These are phyloP conservation scores for Trichophyton schoenleinii DNA, from an alignment of 2,329 filamentous ascomycete species.

Conservation along the genomic window DNA sequence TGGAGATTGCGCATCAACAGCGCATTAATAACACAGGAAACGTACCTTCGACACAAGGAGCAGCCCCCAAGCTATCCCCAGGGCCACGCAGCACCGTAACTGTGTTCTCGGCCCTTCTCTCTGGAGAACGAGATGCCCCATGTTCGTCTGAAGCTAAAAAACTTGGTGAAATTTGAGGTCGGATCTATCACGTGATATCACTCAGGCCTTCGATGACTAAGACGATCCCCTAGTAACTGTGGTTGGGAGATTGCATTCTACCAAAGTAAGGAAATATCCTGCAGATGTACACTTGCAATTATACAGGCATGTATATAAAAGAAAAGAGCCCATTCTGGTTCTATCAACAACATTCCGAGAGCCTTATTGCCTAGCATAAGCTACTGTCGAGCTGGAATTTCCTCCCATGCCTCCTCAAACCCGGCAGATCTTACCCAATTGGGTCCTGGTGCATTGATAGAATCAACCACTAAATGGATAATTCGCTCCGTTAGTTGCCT, in stretches of 20 bases:
- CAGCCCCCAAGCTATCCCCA: background rate
- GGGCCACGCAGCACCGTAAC: background rate
- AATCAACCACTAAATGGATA: background rate
- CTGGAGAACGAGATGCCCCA: background rate
- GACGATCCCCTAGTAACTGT: too few species aligned
- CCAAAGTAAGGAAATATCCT: too few species aligned
- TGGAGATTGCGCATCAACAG: background rate
- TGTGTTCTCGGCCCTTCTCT: background rate
- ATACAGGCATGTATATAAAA: background rate
- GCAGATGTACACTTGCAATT: background rate
- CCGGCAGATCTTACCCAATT: constrained; percentile 31
- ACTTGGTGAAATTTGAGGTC: background rate
- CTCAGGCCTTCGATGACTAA: background rate
- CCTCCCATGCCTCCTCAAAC: constrained; percentile 32
- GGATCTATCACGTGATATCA: background rate
- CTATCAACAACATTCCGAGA: background rate
- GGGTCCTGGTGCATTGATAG: constrained; percentile 9
- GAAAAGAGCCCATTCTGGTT: background rate
- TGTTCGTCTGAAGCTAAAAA: background rate
- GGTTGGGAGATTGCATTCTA: too few species aligned
- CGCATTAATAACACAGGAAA: background rate
- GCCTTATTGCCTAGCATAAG: background rate
- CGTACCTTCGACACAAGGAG: background rate
- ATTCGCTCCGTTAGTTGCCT: too few species aligned
- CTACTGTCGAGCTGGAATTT: constrained; percentile 8